Evolutionary conservation across 495 filamentous ascomycete species (phyloP), one percentile per base, ranked within the genome.

Genomic region (Xylaria nigripes): DNA sequence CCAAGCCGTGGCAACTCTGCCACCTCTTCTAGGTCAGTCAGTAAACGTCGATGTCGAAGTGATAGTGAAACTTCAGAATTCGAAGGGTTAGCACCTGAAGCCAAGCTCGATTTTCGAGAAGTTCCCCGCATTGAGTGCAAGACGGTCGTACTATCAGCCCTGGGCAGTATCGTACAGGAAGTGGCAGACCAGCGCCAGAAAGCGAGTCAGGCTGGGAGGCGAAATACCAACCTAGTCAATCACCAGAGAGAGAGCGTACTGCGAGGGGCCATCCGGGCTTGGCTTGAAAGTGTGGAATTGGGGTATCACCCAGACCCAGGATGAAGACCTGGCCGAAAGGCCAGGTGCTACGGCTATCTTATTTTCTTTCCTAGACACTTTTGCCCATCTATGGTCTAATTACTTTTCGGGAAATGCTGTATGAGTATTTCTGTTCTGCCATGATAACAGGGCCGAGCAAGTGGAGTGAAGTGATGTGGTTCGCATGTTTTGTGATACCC

Each of bases 121-220:
- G 71, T 76, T 21, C 71, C 72, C 40, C 67, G 75, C 15, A 69
- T 65, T 27, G 68, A 74, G 52, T 77, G 75, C 62, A 76, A 76
- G 61, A 72, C 62, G 21, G 71, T 76, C 13, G 56, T 77, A 32
- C 51, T 77, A 13, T 73, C 72, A 15, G 72, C 75, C 10, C 51
- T 77, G 29, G 71, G 73, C 50, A 69, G 68, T n/a, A 63, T 76
- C n/a, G 73, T 76, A 13, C 70, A 68, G 27, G 73, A 75, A 16
- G 71, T 76, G 1, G 66, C 71, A 25, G 67, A 70, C 19, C 66
- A 68, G 40, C 56, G 59, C 8, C 61, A 67, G 41, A 59, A 58
- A 53, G 68, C 61, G 47, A 58, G 47, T 30, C 55, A 61, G n/a
- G 34, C 15, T 5, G 15, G 59, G 10, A 55, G 42, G 25, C 55